Base-by-base conservation (phyloP, 2,329 filamentous ascomycete species). In the Exophiala aquamarina region DNA sequence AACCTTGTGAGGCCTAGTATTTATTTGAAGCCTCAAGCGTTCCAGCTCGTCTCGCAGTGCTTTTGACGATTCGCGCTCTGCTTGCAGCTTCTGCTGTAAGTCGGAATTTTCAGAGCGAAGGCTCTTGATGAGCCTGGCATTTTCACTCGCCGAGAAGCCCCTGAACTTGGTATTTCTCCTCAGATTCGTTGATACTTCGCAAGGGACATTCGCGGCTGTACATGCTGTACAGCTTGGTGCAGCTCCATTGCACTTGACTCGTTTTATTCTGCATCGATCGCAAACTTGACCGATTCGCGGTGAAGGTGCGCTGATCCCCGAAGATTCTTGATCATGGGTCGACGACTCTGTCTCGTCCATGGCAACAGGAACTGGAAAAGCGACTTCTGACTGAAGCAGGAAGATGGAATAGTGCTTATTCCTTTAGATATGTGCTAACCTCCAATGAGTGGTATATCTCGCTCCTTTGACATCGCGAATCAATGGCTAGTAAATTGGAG, bases 201-300 rank as follows among this genome's bases (percentile, higher is more conserved):
- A 37, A 8, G 7, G 35, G 14, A 19, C 18, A 18, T 21, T 13
- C n/a, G 35, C 35, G 10, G 35, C 17, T 8, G 19, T 20, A 21
- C 35, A 37, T 13, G 10, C 19, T 13, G 14, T n/a, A 19, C 35
- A 37, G 14, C 19, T 37, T 37, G 35, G 35, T 7, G 8, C 7
- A 18, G n/a, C 35, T 37, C 35, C 35, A 37, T 37, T 19, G 18
- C 35, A 37, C 20, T 37, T 37, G 18, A 37, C 19, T 20, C 19
- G 15, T 21, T 37, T 37, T 9, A 5, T 18, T 34, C 32, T 6
- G n/a, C 32, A 34, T n/a, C 32, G 32, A 14, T 34, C 32, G 14
- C 32, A 34, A n/a, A 34, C 32, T 34, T 34, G 32, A 7, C 32
- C 32, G 17, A 14, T 34, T 6, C 23, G 23, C 23, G 23, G 11